Conservation (phyloP, 495 filamentous ascomycete species). For the Patellaria atrata region DNA sequence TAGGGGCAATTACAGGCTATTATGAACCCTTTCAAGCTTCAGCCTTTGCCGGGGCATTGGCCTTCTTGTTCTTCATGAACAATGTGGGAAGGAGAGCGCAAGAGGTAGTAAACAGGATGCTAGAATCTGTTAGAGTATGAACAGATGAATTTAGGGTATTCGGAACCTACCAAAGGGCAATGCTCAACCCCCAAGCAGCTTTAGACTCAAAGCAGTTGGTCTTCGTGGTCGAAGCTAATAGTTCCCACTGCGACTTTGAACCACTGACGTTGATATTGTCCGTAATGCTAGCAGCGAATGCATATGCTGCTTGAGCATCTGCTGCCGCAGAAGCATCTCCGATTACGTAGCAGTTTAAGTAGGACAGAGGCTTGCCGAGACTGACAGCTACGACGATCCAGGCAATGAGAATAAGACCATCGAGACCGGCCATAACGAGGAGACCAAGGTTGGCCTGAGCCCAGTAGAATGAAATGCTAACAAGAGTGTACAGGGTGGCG, state of each 20-base stretch:
- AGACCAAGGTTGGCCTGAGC: slow-evolving; percentile 58
- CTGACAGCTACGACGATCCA: slow-evolving; percentile 55
- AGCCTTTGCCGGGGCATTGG: slow-evolving; percentile 18
- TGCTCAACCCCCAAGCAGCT: slow-evolving; percentile 75
- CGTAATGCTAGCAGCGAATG: slow-evolving; percentile 23
- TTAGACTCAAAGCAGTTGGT: slow-evolving; percentile 74
- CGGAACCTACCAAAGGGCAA: slow-evolving; percentile 52
- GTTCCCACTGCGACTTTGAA: slow-evolving; percentile 34
- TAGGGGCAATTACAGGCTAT: too few relatives aligned
- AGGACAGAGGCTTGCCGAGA: slow-evolving; percentile 68
- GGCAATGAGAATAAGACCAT: slow-evolving; percentile 54
- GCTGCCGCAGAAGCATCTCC: slow-evolving; percentile 13
- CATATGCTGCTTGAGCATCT: slow-evolving; percentile 25
- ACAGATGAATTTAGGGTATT: background rate
- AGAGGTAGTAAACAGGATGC: slow-evolving; percentile 27
- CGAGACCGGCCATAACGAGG: slow-evolving; percentile 47
- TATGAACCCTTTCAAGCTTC: slow-evolving; percentile 8
- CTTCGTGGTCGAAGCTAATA: slow-evolving; percentile 52
- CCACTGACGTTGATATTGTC: slow-evolving; percentile 31
- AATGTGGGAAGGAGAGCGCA: slow-evolving; percentile 26
- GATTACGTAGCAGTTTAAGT: slow-evolving; percentile 50
- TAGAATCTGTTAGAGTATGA: slow-evolving; percentile 2
- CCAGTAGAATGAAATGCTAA: slow-evolving; percentile 62
- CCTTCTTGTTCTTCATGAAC: slow-evolving; percentile 28
- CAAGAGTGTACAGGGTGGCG: slow-evolving; percentile 58